phyloP scores from a whole-genome alignment of 2,329 filamentous ascomycete species.

The Cladosporium sp. region DNA sequence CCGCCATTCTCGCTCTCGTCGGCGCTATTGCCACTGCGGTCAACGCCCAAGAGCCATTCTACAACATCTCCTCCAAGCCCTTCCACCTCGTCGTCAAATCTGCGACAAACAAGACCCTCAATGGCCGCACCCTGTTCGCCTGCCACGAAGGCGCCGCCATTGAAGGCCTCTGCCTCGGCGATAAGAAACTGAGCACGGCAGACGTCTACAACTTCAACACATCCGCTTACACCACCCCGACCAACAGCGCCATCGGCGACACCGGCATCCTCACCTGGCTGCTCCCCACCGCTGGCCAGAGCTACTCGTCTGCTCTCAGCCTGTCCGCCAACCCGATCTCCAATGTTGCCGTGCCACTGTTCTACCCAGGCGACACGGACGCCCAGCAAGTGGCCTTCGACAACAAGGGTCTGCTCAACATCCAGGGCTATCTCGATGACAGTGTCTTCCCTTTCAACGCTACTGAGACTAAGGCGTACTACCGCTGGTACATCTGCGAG shows the following conservation, averaged over 20 bases:
- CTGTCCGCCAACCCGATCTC: conserved; percentile 37
- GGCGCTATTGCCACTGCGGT: conserved; percentile 30
- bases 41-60: conserved; percentile 34
- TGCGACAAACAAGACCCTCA: conserved; percentile 39
- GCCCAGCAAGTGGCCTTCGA: conserved; percentile 45
- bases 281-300: conserved; percentile 38
- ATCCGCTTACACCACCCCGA: conserved; percentile 20
- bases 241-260: conserved; percentile 39
- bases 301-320: conserved; percentile 20
- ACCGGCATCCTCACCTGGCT: conserved; percentile 32
- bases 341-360: conserved; percentile 48
- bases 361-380: conserved; percentile 37
- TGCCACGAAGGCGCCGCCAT: conserved; percentile 54
- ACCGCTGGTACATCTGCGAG: conserved; percentile 50
- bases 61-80: conserved; percentile 45
- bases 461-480: conserved; percentile 33
- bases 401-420: conserved; percentile 40
- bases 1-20: conserved; percentile 21
- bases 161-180: conserved; percentile 47
- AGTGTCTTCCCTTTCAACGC: conserved; percentile 39
- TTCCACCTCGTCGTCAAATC: conserved; percentile 49
- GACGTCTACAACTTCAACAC: conserved; percentile 31
- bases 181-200: conserved; percentile 17
- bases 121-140: conserved; percentile 44
- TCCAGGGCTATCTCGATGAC: conserved; percentile 46